Base-by-base conservation (phyloP, 2,329 filamentous ascomycete species). In the Ophiosphaerella korrae region DNA sequence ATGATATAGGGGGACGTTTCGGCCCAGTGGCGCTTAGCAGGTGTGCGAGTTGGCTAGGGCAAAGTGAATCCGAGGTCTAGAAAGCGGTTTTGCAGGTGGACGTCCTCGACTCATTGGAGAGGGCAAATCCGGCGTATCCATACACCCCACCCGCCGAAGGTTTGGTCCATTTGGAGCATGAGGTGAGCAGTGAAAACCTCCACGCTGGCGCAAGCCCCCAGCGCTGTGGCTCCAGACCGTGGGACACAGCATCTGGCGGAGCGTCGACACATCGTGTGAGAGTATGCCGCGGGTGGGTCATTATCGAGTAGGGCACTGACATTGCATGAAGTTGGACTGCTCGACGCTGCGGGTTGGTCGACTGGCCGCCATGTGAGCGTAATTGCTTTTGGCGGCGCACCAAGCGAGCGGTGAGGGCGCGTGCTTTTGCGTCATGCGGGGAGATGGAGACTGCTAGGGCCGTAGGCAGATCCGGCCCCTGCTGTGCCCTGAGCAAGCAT, bases 221-320 rank as follows among this genome's bases (percentile, higher is more conserved):
- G 57, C 49, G 62, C 55, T 60, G 55, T 64, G 63, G 65, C 58
- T 53, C 52, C 53, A 41, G 31, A 26, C 46, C 56, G 63, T 64
- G 60, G 63, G 54, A 58, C 60, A 45, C 60, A 45, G 46, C 47
- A 16, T 60, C 52, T 52, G 50, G 58, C 50, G 39, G 50, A 53
- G 58, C 56, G 46, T 58, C 42, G 42, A 32, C 53, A 51, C 55
- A 63, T 55, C 21, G 47, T 48, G 55, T 52, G 55, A 58, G 50
- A 58, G 43, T 34, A 57, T 54, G 58, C 62, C 53, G 51, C 55
- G 41, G 49, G 53, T 35, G 35, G 12, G 37, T 38, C 34, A 38
- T 13, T 26, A 35, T 40, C 48, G 35, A 48, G 47, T 36, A 47
- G 43, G 42, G 43, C 11, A 49, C 36, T 44, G 51, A 43, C 46